Evolutionary conservation across 2,329 filamentous ascomycete genomes (phyloP).

Genomic region (Colletotrichum liriopes): DNA sequence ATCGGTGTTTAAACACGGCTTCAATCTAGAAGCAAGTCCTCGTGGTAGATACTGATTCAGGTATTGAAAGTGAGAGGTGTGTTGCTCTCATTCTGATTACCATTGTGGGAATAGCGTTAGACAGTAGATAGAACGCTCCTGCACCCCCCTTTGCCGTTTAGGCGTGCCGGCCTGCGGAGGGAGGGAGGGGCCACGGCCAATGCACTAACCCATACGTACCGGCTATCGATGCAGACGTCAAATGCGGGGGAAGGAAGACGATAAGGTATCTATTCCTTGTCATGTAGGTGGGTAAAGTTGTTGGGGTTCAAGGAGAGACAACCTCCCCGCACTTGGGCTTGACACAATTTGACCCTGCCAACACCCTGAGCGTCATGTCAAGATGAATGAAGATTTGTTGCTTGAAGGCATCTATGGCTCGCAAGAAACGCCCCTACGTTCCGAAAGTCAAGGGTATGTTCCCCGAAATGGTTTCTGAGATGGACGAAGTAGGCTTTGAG

Average conservation of each 20-base stretch:
- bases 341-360: background rate
- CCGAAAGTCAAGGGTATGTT: slow-evolving; percentile 47
- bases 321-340: slow-evolving; percentile 1
- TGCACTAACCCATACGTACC: too few species aligned
- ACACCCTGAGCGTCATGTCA: background rate
- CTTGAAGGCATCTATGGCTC: slow-evolving; percentile 26
- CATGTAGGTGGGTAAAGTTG: background rate
- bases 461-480: background rate
- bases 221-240: too few species aligned
- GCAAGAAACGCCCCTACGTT: slow-evolving; percentile 42
- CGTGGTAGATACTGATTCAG: too few species aligned
- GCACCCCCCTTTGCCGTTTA: background rate
- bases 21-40: too few species aligned
- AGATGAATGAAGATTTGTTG: background rate
- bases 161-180: background rate
- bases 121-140: background rate
- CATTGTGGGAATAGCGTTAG: slow-evolving; percentile 13
- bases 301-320: background rate
- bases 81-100: slow-evolving; percentile 18
- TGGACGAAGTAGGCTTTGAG: background rate
- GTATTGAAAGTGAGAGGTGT: too few species aligned
- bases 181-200: background rate
- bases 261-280: slow-evolving; percentile 8
- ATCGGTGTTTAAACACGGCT: too few species aligned
- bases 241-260: slow-evolving; percentile 10